Conservation (phyloP, 2,329 filamentous ascomycete species). For the Fusarium haematococcum region DNA sequence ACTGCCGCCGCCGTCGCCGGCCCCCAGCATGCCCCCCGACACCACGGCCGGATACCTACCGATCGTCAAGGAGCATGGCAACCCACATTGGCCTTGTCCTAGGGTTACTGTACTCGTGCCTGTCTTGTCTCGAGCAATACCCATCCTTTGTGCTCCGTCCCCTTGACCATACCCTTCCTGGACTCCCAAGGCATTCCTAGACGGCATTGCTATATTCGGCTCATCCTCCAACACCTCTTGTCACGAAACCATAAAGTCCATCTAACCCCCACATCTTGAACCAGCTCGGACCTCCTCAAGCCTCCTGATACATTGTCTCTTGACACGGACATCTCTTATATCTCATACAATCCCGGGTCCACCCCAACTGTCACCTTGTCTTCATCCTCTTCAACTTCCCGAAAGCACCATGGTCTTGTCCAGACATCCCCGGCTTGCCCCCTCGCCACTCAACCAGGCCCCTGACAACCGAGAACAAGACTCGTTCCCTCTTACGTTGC, state of each 20-base stretch:
- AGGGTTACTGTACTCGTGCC: constrained; percentile 23
- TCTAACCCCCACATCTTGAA: constrained; percentile 44
- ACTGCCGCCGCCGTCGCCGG: constrained; percentile 32
- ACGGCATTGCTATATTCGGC: constrained; percentile 26
- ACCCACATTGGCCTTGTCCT: constrained; percentile 36
- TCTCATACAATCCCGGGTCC: neutral
- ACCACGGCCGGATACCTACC: constrained; percentile 42
- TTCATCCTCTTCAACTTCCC: neutral
- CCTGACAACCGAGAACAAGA: neutral
- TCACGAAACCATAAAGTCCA: constrained; percentile 51
- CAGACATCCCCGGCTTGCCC: constrained; percentile 2
- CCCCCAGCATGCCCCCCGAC: constrained; percentile 38
- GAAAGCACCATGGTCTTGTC: constrained; percentile 22
- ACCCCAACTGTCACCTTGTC: neutral
- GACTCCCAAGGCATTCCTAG: constrained; percentile 29
- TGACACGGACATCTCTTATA: constrained; percentile 11
- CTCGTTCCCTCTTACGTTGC: neutral
- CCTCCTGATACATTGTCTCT: constrained; percentile 27
- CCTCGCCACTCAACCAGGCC: neutral
- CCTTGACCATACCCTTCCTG: constrained; percentile 40
- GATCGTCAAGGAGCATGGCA: constrained; percentile 42
- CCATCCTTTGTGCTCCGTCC: constrained; percentile 31
- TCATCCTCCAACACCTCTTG: constrained; percentile 15
- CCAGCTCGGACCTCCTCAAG: constrained; percentile 22
- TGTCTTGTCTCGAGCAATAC: constrained; percentile 33